These are phyloP conservation scores for Trichoderma oligosporum DNA, from an alignment of 2,329 filamentous ascomycete species.

Conservation along the genomic window DNA sequence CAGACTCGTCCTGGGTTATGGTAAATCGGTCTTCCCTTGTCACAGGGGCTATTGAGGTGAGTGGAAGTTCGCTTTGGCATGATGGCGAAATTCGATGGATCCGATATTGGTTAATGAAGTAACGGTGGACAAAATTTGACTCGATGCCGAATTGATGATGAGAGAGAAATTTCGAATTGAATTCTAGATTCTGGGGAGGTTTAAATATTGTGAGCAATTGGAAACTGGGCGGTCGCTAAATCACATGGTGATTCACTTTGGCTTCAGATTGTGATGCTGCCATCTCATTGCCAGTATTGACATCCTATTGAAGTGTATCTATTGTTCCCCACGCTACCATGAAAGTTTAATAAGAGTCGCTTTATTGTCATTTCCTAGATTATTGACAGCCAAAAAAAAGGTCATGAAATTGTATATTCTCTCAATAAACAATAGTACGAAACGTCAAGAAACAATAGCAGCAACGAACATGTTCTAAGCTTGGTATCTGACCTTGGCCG, in stretches of 20 bases:
- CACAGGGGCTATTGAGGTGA: neutral
- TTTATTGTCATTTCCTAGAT: no score
- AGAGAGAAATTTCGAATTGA: neutral
- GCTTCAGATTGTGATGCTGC: neutral
- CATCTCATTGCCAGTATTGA: neutral
- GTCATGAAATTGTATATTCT: no score
- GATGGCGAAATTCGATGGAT: neutral
- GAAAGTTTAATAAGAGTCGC: neutral
- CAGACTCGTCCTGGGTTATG: no score
- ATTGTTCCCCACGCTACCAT: neutral
- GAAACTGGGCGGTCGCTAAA: neutral
- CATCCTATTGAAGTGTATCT: neutral
- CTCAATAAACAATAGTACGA: no score
- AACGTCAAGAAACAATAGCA: no score
- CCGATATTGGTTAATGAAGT: neutral
- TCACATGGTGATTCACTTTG: conserved; percentile 3
- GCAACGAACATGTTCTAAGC: no score
- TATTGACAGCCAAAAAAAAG: no score
- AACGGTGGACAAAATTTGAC: neutral
- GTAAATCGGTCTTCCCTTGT: neutral
- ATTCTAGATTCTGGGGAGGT: neutral
- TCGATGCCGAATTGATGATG: neutral
- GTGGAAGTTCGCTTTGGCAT: neutral
- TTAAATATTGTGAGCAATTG: neutral
- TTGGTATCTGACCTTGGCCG: no score